Percentiles rank a stretch among this genome's conserved stretches.
These are phyloP conservation scores for Geotrichum klebahnii DNA, from an alignment of 1,139 yeast species.

Conservation along the genomic window DNA sequence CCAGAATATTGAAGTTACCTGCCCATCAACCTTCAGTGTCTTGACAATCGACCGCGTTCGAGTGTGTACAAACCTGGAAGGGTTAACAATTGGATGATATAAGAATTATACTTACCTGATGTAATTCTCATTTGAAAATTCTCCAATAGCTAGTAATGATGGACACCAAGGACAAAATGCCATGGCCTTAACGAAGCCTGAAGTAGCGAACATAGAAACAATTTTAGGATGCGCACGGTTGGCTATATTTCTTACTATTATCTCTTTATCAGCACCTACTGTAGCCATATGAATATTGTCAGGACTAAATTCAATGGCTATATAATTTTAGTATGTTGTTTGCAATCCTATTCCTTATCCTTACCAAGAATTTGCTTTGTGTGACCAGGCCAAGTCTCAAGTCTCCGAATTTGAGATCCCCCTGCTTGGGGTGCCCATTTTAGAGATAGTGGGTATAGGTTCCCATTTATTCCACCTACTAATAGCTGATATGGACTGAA, in stretches of 20 bases:
- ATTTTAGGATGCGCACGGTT: slow-evolving; percentile 43
- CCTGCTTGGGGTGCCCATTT: slow-evolving; percentile 25
- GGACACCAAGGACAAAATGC: slow-evolving; percentile 77
- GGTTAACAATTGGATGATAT: background rate
- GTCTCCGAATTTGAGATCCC: background rate
- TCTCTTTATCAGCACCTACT: slow-evolving; percentile 70
- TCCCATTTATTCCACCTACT: slow-evolving; percentile 69
- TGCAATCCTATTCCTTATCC: background rate
- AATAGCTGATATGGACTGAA: slow-evolving; percentile 43
- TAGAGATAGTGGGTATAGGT: slow-evolving; percentile 45
- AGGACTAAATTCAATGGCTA: slow-evolving; percentile 53
- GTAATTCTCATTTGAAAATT: slow-evolving; percentile 68
- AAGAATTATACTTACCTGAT: slow-evolving; percentile 26
- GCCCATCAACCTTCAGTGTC: slow-evolving; percentile 52
- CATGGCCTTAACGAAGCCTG: slow-evolving; percentile 76
- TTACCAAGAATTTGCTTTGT: slow-evolving; percentile 36
- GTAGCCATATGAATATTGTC: slow-evolving; percentile 54
- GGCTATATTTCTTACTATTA: slow-evolving; percentile 60
- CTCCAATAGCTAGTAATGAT: slow-evolving; percentile 72
- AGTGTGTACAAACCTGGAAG: slow-evolving; percentile 69
- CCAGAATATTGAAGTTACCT: slow-evolving; percentile 68
- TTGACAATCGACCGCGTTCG: slow-evolving; percentile 58
- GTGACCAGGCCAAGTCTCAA: slow-evolving; percentile 26
- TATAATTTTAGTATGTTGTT: slow-evolving; percentile 24
- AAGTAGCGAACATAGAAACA: slow-evolving; percentile 50